A percentile compares a stretch with the other conserved stretches of the same genome.
Evolutionary conservation across 1,284 basidiomycete species (phyloP).

Genomic region (Leucoagaricus sp.): DNA sequence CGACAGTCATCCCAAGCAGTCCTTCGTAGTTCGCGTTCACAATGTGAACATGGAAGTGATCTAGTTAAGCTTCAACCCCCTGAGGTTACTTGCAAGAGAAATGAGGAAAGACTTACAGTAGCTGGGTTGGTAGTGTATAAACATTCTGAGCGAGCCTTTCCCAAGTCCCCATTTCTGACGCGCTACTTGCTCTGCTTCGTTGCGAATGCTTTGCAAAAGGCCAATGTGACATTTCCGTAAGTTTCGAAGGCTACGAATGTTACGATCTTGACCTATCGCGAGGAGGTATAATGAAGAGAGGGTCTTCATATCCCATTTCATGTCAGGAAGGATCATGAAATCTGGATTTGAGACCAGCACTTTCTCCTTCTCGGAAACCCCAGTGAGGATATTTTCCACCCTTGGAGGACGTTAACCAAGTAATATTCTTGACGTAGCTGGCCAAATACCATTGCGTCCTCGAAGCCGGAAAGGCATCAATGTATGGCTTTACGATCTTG

Average conservation of each 20-base stretch:
- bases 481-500: constrained; percentile 76
- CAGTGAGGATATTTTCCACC: constrained; percentile 87
- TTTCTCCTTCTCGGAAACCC: constrained; percentile 78
- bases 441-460: constrained; percentile 85
- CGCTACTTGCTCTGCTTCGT: constrained; percentile 54
- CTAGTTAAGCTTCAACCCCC: too few relatives aligned
- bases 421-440: not conserved
- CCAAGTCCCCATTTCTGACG: constrained; percentile 63
- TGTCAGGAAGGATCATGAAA: constrained; percentile 87
- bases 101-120: constrained; percentile 87
- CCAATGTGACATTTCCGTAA: constrained; percentile 63
- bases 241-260: constrained; percentile 73
- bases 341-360: constrained; percentile 72
- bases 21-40: constrained; percentile 73
- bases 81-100: too few relatives aligned
- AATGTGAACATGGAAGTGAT: constrained; percentile 85
- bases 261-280: constrained; percentile 60
- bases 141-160: constrained; percentile 66
- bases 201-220: constrained; percentile 70
- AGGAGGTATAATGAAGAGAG: constrained; percentile 75
- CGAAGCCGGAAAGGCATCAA: constrained; percentile 68
- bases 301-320: constrained; percentile 90
- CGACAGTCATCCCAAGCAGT: constrained; percentile 76
- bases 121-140: constrained; percentile 94
- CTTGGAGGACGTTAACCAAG: constrained; percentile 37